Base-by-base conservation (phyloP, 768 basidiomycete genomes). In the Hydnum rufescens region DNA sequence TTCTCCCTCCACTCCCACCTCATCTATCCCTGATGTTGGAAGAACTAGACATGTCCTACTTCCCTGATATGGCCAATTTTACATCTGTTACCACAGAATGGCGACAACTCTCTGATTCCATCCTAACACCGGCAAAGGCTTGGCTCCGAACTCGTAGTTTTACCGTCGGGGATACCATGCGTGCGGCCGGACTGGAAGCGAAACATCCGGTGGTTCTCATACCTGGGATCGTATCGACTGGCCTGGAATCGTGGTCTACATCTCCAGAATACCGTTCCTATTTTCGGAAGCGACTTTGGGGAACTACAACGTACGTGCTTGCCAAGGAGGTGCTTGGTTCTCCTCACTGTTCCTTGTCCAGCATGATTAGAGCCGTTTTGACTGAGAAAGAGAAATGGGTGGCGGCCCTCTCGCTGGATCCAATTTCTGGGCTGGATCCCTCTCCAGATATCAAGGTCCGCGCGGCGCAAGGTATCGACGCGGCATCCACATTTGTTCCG, bases 221-320 rank as follows among this genome's bases (percentile, higher is more conserved):
- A 25, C 89, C 90, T 3, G 89, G 89, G 1, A 80, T 93, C 49
- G 78, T 92, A 32, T 89, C 86, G 1, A 92, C 89, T 1, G 80
- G 83, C 3, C 67, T 96, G 54, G 92, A 96, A 62, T 89, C 85
- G 4, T 99, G 95, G 93, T 82, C 85, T 3, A 93, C 93, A 0
- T 71, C 76, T 3, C 78, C 80, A 0, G 85, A 86, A 53, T 84
- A 88, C 57, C 76, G 85, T 3, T 62, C 79, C 0, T 95, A 89
- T 69, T 97, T 99, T 63, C 76, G 92, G n/a, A 82, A 93, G 64
- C 82, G 87, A 4, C 58, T 73, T 32, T 74, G 72, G 72, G 70
- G 66, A 3, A 62, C 59, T 2, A 60, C 62, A 4, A 58, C 54
- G 26, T 56, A 47, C 25, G 44, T 47, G 16, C 25, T 1, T 47